Evolutionary conservation across 305 asterid species (phyloP).

Genomic region (Fraxinus xanthoxyloides): DNA sequence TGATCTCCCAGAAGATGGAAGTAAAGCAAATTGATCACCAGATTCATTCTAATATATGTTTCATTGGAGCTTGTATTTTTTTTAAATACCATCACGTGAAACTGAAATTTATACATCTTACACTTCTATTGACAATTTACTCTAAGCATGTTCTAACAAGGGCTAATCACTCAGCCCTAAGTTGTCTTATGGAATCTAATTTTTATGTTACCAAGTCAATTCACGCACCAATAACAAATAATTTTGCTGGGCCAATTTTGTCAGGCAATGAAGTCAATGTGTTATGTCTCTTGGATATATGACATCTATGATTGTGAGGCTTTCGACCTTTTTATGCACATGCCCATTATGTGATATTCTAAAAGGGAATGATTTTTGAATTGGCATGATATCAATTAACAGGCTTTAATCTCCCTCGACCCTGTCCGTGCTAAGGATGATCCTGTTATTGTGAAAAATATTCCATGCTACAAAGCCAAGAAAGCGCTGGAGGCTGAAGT

Average conservation of each 20-base stretch:
- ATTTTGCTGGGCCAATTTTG: not conserved
- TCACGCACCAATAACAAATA: not conserved
- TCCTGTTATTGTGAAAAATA: constrained; percentile 72
- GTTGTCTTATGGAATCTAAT: not conserved
- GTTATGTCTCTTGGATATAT: not conserved
- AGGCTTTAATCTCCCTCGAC: constrained; percentile 90
- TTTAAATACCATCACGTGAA: not conserved
- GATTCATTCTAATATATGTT: not conserved
- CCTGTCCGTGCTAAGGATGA: constrained; percentile 90
- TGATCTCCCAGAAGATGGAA: not conserved
- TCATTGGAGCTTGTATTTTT: not conserved
- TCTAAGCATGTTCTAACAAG: not conserved
- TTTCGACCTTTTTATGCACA: not conserved
- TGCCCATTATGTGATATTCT: not conserved
- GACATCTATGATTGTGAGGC: not conserved
- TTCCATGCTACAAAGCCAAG: constrained; percentile 76
- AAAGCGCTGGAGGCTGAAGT: constrained; percentile 89
- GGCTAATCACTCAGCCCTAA: not conserved
- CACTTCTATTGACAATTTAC: not conserved
- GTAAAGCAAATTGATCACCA: not conserved
- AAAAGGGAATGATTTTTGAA: not conserved
- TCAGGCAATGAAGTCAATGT: not conserved
- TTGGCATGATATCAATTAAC: constrained; percentile 21
- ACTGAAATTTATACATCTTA: not conserved
- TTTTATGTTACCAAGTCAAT: not conserved